Evolutionary conservation across 176 grass and related monocot species (phyloP).

Genomic region (Hordeum marinum): DNA sequence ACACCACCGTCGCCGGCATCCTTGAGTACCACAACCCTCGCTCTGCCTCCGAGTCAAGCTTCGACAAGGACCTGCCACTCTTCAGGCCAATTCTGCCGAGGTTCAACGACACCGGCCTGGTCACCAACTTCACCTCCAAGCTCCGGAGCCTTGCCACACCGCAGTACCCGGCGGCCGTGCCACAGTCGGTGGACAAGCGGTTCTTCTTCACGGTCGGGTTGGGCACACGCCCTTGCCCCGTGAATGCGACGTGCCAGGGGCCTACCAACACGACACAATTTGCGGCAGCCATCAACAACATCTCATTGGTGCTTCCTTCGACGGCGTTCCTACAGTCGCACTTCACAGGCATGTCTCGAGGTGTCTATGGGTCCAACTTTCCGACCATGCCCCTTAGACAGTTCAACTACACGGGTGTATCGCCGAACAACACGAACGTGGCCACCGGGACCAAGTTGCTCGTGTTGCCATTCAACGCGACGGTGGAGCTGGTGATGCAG

Average conservation of each 20-base stretch:
- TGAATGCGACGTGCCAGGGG: neutral
- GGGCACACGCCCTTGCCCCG: neutral
- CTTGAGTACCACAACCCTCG: neutral
- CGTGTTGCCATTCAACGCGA: conserved; percentile 36
- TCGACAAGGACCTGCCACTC: neutral
- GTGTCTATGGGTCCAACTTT: conserved; percentile 25
- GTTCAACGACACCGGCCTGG: neutral
- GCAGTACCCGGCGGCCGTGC: conserved; percentile 6
- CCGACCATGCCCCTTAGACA: conserved; percentile 8
- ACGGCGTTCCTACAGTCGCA: neutral
- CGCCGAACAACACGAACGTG: neutral
- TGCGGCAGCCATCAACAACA: conserved; percentile 38
- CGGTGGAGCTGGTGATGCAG: conserved; percentile 65
- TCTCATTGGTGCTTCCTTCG: neutral
- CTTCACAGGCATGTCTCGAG: neutral
- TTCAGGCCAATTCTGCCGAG: neutral
- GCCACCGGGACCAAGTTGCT: conserved; percentile 35
- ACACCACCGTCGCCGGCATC: neutral
- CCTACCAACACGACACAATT: neutral
- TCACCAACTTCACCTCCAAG: conserved; percentile 6
- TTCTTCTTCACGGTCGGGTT: conserved; percentile 4
- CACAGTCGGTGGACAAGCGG: neutral
- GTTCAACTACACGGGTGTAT: conserved; percentile 39
- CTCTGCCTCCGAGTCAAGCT: neutral
- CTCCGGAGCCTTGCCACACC: conserved; percentile 4